Evolutionary conservation across 2,329 filamentous ascomycete species (phyloP).

Genomic region (Neofusicoccum ribis): DNA sequence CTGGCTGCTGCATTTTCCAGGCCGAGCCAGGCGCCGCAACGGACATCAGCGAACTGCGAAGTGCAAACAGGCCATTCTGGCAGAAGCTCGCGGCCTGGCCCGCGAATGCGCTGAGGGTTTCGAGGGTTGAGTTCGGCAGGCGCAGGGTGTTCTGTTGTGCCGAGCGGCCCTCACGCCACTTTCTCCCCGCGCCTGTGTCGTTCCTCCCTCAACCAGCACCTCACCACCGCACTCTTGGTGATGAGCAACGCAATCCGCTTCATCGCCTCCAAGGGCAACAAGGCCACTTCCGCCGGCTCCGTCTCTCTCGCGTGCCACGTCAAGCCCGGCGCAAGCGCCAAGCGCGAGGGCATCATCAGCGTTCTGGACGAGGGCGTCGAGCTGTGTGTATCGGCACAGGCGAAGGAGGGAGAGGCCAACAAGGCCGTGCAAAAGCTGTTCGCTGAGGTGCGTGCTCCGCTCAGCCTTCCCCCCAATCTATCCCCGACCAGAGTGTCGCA

Average conservation of each 20-base stretch:
- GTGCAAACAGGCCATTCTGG: no score
- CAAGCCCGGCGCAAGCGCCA: slow-evolving; percentile 64
- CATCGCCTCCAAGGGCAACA: slow-evolving; percentile 29
- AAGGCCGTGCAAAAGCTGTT: slow-evolving; percentile 64
- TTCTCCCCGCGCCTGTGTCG: not conserved
- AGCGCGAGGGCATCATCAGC: slow-evolving; percentile 60
- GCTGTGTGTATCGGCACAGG: slow-evolving; percentile 65
- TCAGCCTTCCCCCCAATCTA: not conserved
- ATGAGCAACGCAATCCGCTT: slow-evolving; percentile 26
- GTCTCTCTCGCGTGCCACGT: slow-evolving; percentile 66
- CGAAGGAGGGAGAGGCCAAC: slow-evolving; percentile 69
- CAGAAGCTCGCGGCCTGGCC: no score
- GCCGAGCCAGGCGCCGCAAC: no score
- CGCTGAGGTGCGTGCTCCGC: slow-evolving; percentile 51
- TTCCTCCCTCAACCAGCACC: not conserved
- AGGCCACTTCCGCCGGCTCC: slow-evolving; percentile 22
- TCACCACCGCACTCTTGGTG: no score
- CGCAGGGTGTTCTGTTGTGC: not conserved
- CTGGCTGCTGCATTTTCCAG: not conserved
- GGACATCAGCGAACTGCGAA: no score
- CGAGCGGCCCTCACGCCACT: not conserved
- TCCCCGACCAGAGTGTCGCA: not conserved
- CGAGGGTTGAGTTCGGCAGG: not conserved
- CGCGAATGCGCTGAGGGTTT: no score
- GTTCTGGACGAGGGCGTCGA: slow-evolving; percentile 61